Base-by-base conservation (phyloP, 768 basidiomycete species). In the Dentipellis sp. region DNA sequence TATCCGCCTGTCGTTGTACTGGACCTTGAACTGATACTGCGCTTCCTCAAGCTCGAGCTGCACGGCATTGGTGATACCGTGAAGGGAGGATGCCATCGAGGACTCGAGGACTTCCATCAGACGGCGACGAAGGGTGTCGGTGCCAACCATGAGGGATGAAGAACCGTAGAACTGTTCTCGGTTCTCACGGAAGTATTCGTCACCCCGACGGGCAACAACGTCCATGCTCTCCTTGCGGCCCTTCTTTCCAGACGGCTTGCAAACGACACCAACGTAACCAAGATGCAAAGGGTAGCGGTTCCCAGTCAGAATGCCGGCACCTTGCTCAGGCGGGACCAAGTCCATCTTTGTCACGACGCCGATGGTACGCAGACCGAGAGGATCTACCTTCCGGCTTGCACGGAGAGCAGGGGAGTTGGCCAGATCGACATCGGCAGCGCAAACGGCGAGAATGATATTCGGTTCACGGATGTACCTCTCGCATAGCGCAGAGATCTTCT, bases 261-360 rank as follows among this genome's bases (percentile, higher is more conserved):
- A 82, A 2, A 99, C 90, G 19, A 99, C 95, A 21, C 97, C 97
- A 22, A 99, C 90, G 63, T 99, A 98, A 12, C 97, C 97, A 0
- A 99, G 80, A 63, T 97, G 93, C 10, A 99, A 77, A n/a, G 97
- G 97, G 65, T 99, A 99, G 52, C 93, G 78, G 66, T 95, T 94
- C 0, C 94, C 94, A 14, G 82, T 73, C 11, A 99, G 74, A 57
- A 98, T 92, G 36, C 68, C 60, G 0, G 84, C 88, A 10, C 95
- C 97, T 58, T 86, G 79, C 54, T 90, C 87, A 3, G 95, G 81
- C 40, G 85, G 77, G 16, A 99, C 93, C 36, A 99, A 76, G 68
- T 99, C 97, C 97, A 99, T 97, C 78, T 99, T 99, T 19, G 97
- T 99, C 45, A 99, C 79, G 14, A 99, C 97, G 29, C 97, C 97